Percentiles rank a stretch among this genome's conserved stretches.
phyloP scores from a whole-genome alignment of 2,329 filamentous ascomycete species.

The Neurospora crassa region DNA sequence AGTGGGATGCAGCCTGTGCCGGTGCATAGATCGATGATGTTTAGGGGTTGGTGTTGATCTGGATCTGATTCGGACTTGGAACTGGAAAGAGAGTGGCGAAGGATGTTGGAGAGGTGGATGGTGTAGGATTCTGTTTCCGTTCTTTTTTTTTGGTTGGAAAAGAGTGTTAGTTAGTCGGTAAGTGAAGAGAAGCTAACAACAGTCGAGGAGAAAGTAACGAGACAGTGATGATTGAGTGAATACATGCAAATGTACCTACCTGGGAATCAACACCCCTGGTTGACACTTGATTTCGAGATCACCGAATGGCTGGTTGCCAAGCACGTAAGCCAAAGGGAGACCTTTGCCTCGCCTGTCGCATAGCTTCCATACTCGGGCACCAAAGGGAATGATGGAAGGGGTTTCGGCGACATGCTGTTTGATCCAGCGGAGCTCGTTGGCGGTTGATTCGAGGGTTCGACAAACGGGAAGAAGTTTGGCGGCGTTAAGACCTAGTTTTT shows the following conservation, averaged over 20 bases:
- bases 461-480: conserved; percentile 54
- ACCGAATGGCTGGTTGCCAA: conserved; percentile 85
- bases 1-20: conserved; percentile 87
- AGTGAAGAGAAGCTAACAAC: not conserved
- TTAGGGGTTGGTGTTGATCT: conserved; percentile 27
- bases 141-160: conserved; percentile 20
- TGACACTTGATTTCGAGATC: conserved; percentile 67
- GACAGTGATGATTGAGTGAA: not conserved
- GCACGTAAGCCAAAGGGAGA: conserved; percentile 77
- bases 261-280: conserved; percentile 75
- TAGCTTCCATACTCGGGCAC: conserved; percentile 22
- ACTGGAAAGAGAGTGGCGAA: conserved; percentile 20
- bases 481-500: conserved; percentile 42
- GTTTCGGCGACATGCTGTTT: conserved; percentile 40
- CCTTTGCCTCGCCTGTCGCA: conserved; percentile 46
- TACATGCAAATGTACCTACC: conserved; percentile 31
- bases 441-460: conserved; percentile 51
- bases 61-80: not conserved
- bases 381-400: conserved; percentile 3
- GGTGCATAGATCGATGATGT: conserved; percentile 77
- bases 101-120: conserved; percentile 39
- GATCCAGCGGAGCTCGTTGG: conserved; percentile 67
- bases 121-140: conserved; percentile 65
- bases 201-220: not conserved
- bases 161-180: not conserved